Conservation (phyloP, 2,329 filamentous ascomycete genomes). For the Fusarium subglutinans region DNA sequence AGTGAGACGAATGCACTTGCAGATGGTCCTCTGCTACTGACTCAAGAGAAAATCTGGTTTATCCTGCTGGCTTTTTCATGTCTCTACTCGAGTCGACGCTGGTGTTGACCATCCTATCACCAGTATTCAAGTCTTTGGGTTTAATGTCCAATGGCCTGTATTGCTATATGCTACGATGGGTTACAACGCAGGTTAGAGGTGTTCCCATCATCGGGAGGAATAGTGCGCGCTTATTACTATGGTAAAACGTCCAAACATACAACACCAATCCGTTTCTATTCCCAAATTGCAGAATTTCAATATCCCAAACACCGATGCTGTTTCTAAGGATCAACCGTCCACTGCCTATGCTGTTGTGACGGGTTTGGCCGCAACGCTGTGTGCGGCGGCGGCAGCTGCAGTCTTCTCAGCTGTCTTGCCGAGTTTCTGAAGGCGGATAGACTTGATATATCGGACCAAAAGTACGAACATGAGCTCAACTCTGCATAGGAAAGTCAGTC, state of each 20-base stretch:
- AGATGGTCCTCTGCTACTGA: not conserved
- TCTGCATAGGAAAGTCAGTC: conserved; percentile 53
- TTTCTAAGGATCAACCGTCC: conserved; percentile 6
- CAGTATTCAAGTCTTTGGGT: not conserved
- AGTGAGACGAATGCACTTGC: not conserved
- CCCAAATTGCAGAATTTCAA: conserved; percentile 1
- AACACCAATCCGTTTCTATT: conserved; percentile 36
- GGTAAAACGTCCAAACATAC: conserved; percentile 13
- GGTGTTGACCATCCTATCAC: not conserved
- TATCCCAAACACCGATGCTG: conserved; percentile 27
- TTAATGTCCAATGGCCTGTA: not conserved
- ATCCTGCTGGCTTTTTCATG: not conserved
- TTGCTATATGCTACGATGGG: not conserved
- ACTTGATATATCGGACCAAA: conserved; percentile 82
- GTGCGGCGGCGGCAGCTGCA: conserved; percentile 56
- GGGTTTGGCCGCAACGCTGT: conserved; percentile 53
- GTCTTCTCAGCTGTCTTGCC: conserved; percentile 72
- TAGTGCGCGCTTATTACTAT: conserved; percentile 20
- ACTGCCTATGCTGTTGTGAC: conserved; percentile 30
- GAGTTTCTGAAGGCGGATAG: conserved; percentile 74
- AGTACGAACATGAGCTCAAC: conserved; percentile 90
- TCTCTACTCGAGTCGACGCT: not conserved
- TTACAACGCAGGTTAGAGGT: not conserved
- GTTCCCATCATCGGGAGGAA: not conserved
- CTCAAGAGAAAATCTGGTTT: no score